Base-by-base conservation (phyloP, 2,329 filamentous ascomycete species). In the Claviceps pazoutovae region DNA sequence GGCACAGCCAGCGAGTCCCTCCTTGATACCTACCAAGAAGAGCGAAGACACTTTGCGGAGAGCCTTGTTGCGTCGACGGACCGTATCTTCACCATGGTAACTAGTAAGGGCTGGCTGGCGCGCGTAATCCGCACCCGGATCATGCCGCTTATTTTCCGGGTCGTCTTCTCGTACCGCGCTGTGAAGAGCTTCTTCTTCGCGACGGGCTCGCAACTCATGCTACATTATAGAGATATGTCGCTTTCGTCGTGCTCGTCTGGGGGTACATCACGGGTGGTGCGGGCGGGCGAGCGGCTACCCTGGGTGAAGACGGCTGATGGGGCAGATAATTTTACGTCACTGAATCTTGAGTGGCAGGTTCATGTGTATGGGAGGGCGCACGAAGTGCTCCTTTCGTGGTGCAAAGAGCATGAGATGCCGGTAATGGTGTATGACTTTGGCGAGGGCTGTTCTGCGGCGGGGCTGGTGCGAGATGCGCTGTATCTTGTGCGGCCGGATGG, bases 1-100 rank as follows among this genome's bases (percentile, higher is more conserved):
- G 53, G 61, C 14, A 54, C 9, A 14, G 44, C 44, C 26, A 13
- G 9, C 14, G 44, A 46, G 30, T 3, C 2, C 9, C 21, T 51
- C 19, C 36, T 51, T 16, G 43, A 51, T 2, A 51, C 49, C 16
- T 51, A 46, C 14, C 14, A 46, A 16, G 49, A 51, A 26, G 49
- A 51, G 36, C 44, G 49, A n/a, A 37, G 42, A 13, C 4, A 17
- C 37, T 47, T 47, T 47, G 50, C 50, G 5, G 17, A 47, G n/a
- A 38, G 7, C 2, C 19, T 51, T 2, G 44, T 51, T 1, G 16
- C 34, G 16, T 39, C 50, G 4, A 51, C 50, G 14, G 50, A 51
- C n/a, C 43, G 50, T n/a, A n/a, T 38, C 23, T 51, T 51, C 9
- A 47, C 37, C 34, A 17, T 51, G 50, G 44, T 19, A 6, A 47